Evolutionary conservation across 2,329 filamentous ascomycete genomes (phyloP).

Genomic region (Penicillium capsulatum): DNA sequence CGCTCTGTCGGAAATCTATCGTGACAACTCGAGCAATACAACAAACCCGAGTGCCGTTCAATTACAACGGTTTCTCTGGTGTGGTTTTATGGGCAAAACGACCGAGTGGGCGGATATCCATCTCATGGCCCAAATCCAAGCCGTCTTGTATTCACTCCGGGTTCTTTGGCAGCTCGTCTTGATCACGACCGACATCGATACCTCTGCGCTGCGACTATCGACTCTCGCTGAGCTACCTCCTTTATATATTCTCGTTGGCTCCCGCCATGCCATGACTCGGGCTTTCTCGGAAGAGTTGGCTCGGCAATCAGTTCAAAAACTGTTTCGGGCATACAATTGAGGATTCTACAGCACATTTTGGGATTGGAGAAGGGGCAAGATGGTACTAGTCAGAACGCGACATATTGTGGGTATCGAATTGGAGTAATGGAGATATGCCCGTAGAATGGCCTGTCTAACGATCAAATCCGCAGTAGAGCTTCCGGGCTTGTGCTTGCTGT

Average conservation of each 20-base stretch:
- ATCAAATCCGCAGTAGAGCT: too few species aligned
- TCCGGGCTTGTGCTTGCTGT: too few species aligned
- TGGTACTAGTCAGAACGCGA: too few species aligned
- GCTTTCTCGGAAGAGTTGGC: too few species aligned
- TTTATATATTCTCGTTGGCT: constrained; percentile 14
- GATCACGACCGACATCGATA: constrained; percentile 28
- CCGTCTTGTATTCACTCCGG: constrained; percentile 58
- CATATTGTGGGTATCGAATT: too few species aligned
- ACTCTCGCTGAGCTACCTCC: constrained; percentile 29
- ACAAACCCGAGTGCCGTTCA: constrained; percentile 15
- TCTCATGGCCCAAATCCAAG: constrained; percentile 58
- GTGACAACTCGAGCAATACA: constrained; percentile 8
- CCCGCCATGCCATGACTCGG: too few species aligned
- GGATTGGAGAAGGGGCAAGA: too few species aligned
- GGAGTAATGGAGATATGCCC: too few species aligned
- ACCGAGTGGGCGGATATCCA: constrained; percentile 59
- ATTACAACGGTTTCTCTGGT: constrained; percentile 28
- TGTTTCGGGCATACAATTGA: too few species aligned
- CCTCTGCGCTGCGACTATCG: constrained; percentile 10
- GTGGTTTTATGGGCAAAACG: constrained; percentile 29
- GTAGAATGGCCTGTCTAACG: too few species aligned
- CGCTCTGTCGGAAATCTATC: constrained; percentile 32
- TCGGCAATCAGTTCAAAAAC: too few species aligned
- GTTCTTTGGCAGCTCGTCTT: constrained; percentile 53
- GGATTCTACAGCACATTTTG: too few species aligned